These are phyloP conservation scores for Scedosporium minutisporum DNA, from an alignment of 2,329 filamentous ascomycete genomes.

Conservation along the genomic window DNA sequence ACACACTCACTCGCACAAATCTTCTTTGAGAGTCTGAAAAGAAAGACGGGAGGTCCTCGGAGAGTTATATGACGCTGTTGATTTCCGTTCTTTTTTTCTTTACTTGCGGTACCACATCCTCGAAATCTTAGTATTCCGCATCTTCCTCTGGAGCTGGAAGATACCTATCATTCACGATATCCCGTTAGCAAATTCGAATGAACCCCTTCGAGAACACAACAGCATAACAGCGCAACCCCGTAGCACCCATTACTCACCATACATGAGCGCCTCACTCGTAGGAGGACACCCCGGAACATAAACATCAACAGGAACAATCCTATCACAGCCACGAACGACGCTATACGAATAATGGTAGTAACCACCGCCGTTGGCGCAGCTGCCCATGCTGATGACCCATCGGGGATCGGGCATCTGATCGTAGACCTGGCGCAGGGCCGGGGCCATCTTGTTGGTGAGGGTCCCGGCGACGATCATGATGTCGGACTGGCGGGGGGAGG, in stretches of 20 bases:
- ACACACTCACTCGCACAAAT: too few relatives aligned
- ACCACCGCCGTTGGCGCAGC: constrained; percentile 74
- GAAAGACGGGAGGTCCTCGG: not conserved
- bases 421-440: constrained; percentile 81
- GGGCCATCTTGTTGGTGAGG: constrained; percentile 93
- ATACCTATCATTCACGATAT: constrained; percentile 26
- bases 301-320: constrained; percentile 70
- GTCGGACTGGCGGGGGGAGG: constrained; percentile 78
- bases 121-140: constrained; percentile 50
- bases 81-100: constrained; percentile 4
- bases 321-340: constrained; percentile 65
- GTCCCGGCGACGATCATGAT: constrained; percentile 93
- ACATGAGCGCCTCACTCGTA: constrained; percentile 52
- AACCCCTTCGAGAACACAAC: too few relatives aligned
- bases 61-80: not conserved
- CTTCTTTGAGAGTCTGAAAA: not conserved
- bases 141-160: constrained; percentile 70
- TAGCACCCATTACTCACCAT: constrained; percentile 26
- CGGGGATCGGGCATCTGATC: constrained; percentile 91
- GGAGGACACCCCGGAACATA: constrained; percentile 69
- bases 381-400: constrained; percentile 79
- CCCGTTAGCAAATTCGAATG: not conserved
- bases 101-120: constrained; percentile 51
- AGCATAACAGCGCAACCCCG: not conserved
- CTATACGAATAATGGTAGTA: constrained; percentile 84